Percentiles rank a stretch among this genome's conserved stretches.
These are phyloP conservation scores for Aspergillus pseudonomiae DNA, from an alignment of 2,329 filamentous ascomycete genomes.

Conservation along the genomic window DNA sequence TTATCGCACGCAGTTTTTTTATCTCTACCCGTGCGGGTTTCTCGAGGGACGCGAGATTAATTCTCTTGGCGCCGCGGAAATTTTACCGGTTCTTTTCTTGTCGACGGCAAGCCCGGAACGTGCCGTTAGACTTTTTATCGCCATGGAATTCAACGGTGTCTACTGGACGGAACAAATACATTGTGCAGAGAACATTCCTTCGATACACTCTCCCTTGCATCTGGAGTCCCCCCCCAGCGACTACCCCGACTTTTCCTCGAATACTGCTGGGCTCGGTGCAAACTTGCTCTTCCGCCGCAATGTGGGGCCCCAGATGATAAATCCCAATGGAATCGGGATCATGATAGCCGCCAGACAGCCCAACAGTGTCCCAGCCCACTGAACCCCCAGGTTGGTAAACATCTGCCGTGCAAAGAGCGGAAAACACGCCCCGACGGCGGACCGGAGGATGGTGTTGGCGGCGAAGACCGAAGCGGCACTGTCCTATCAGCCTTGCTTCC, in stretches of 20 bases:
- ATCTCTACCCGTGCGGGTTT: background rate
- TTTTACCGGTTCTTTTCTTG: background rate
- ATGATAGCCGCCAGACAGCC: conserved; percentile 40
- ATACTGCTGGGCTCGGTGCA: conserved; percentile 22
- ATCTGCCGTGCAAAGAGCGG: conserved; percentile 42
- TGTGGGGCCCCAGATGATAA: conserved; percentile 34
- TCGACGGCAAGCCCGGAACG: background rate
- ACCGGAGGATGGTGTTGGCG: conserved; percentile 43
- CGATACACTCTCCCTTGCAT: background rate
- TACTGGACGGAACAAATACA: background rate
- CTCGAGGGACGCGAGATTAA: background rate
- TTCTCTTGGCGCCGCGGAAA: background rate
- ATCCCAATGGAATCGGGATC: conserved; percentile 42
- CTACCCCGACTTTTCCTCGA: conserved; percentile 18
- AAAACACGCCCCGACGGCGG: conserved; percentile 38
- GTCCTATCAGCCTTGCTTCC: conserved; percentile 14
- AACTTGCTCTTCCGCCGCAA: conserved; percentile 35
- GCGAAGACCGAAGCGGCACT: conserved; percentile 44
- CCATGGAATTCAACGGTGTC: background rate
- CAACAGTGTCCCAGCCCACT: conserved; percentile 44
- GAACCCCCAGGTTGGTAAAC: conserved; percentile 41
- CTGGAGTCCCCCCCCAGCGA: background rate
- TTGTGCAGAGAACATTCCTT: background rate
- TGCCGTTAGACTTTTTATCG: background rate
- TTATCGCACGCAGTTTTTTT: background rate